Evolutionary conservation across 805 yeast species (phyloP).

Genomic region (Barnettozyma californica): DNA sequence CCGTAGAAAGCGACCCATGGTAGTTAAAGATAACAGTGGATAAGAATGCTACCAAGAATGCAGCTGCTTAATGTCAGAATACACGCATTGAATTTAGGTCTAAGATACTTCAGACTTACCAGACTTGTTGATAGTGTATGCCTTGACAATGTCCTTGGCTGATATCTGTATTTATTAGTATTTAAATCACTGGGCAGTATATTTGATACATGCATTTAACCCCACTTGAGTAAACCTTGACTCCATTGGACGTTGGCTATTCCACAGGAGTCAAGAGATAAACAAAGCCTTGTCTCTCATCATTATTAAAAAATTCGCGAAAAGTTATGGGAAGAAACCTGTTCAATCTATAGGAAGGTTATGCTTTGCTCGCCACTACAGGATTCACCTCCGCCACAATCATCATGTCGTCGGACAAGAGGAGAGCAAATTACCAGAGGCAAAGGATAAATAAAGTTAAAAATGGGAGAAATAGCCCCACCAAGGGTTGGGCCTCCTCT

Average conservation of each 20-base stretch:
- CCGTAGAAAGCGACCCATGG: constrained; percentile 8
- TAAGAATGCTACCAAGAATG: constrained; percentile 8
- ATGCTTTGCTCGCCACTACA: background rate
- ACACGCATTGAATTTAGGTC: too few species aligned
- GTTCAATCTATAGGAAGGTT: too few species aligned
- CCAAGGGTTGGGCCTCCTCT: background rate
- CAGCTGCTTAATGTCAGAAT: constrained; percentile 6
- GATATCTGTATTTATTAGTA: constrained; percentile 4
- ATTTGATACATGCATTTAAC: background rate
- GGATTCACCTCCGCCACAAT: background rate
- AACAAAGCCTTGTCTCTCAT: background rate
- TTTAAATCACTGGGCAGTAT: background rate
- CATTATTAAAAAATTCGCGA: background rate
- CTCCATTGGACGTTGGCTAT: background rate
- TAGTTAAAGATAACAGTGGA: constrained; percentile 12
- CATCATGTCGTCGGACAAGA: constrained; percentile 1
- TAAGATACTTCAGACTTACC: constrained; percentile 1
- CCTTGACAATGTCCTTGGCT: constrained; percentile 4
- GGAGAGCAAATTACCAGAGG: constrained; percentile 4
- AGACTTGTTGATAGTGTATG: constrained; percentile 6
- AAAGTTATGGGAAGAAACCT: too few species aligned
- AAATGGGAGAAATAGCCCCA: background rate
- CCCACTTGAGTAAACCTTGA: constrained; percentile 4
- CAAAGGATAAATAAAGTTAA: constrained; percentile 1
- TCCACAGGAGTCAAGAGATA: background rate